A percentile compares a stretch with the other conserved stretches of the same genome.
Conservation (phyloP, 2,329 filamentous ascomycete species). For the Daldinia eschscholtzii region DNA sequence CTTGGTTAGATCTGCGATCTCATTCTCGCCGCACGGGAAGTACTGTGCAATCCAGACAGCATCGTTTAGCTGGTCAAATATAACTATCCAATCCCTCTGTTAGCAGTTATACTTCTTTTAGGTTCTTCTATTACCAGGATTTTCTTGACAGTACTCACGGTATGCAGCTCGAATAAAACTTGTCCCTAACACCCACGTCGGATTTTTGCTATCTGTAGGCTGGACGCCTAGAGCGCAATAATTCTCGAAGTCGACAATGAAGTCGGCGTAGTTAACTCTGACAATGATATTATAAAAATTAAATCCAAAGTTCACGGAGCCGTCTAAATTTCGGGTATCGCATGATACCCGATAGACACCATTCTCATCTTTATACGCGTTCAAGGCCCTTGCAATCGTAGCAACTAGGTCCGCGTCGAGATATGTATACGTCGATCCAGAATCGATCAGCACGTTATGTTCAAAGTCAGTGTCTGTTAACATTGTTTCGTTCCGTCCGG, state of each 20-base stretch:
- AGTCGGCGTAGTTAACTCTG: slow-evolving; percentile 60
- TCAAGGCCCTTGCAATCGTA: slow-evolving; percentile 54
- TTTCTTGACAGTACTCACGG: slow-evolving; percentile 45
- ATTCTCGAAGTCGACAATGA: slow-evolving; percentile 55
- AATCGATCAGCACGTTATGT: slow-evolving; percentile 67
- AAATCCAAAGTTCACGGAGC: slow-evolving; percentile 62
- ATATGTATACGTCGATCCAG: slow-evolving; percentile 73
- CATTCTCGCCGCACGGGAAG: slow-evolving; percentile 54
- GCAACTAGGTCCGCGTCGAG: slow-evolving; percentile 68
- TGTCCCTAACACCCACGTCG: slow-evolving; percentile 55
- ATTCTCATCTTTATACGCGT: slow-evolving; percentile 49
- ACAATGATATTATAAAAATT: slow-evolving; percentile 58
- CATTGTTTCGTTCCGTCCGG: slow-evolving; percentile 44
- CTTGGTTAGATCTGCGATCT: slow-evolving; percentile 53
- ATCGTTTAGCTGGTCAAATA: slow-evolving; percentile 56
- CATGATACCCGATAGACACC: slow-evolving; percentile 55
- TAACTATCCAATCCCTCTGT: slow-evolving; percentile 49
- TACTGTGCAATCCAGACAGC: slow-evolving; percentile 57
- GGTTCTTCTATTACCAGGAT: background rate
- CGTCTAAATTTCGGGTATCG: slow-evolving; percentile 54
- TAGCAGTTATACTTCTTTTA: background rate
- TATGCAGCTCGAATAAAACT: slow-evolving; percentile 57
- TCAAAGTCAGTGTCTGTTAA: slow-evolving; percentile 53
- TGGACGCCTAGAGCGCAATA: slow-evolving; percentile 56
- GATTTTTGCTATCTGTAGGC: slow-evolving; percentile 50